Percentiles rank a stretch among this genome's conserved stretches.
Evolutionary conservation across 306 rosid genomes (phyloP).

Genomic region (Phaseolus lunatus): DNA sequence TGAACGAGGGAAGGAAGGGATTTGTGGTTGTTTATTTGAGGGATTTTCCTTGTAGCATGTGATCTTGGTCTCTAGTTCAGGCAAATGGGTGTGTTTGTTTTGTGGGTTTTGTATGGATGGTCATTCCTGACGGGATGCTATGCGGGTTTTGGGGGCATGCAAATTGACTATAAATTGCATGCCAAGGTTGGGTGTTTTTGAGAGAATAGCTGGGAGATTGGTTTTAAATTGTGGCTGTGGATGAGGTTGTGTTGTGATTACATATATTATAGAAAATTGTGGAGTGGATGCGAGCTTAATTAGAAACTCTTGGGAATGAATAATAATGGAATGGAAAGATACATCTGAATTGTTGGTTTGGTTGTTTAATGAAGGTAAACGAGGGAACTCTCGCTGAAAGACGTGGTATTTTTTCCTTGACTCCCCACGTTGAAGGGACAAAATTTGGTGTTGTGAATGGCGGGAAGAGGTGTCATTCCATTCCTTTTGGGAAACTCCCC

Average conservation of each 20-base stretch:
- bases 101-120: not conserved
- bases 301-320: not conserved
- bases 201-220: not conserved
- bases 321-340: not conserved
- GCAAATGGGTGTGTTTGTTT: constrained; percentile 6
- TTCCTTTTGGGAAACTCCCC: not conserved
- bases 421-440: not conserved
- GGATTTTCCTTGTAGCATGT: not conserved
- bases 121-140: constrained; percentile 11
- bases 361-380: constrained; percentile 9
- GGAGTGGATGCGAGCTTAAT: too few species aligned
- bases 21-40: not conserved
- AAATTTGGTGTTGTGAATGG: not conserved
- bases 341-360: not conserved
- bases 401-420: not conserved
- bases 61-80: not conserved
- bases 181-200: not conserved
- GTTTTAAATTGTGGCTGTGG: not conserved
- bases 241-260: not conserved
- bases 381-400: not conserved
- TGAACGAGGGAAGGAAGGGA: not conserved
- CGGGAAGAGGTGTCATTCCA: not conserved
- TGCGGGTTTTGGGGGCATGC: constrained; percentile 17
- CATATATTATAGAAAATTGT: not conserved
- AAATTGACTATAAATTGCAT: not conserved